Percentiles rank a stretch among this genome's conserved stretches.
phyloP scores from a whole-genome alignment of 495 filamentous ascomycete species.

The Neurospora intermedia region DNA sequence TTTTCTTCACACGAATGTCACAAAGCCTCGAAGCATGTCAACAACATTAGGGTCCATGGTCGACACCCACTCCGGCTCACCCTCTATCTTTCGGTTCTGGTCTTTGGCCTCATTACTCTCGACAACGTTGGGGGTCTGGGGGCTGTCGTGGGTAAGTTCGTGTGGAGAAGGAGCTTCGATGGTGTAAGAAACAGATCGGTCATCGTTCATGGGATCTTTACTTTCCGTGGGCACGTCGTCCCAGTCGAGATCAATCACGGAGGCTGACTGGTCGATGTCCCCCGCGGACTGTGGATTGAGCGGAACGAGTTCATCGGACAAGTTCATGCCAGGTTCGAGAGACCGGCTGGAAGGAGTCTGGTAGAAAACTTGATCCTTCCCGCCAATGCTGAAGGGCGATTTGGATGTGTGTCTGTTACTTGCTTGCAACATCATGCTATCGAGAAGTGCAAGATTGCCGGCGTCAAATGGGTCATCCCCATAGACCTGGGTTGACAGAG shows the following conservation, averaged over 20 bases:
- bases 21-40: constrained; percentile 35
- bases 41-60: constrained; percentile 39
- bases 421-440: not conserved
- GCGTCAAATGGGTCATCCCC: not conserved
- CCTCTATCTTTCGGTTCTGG: constrained; percentile 2
- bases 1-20: constrained; percentile 34
- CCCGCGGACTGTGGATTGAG: not conserved
- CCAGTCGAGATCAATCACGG: not conserved
- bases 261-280: not conserved
- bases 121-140: not conserved
- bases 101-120: not conserved
- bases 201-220: constrained; percentile 1
- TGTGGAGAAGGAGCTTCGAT: not conserved
- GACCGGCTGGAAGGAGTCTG: not conserved
- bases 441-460: not conserved
- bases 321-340: not conserved
- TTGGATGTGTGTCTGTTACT: not conserved
- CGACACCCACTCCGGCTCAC: constrained; percentile 36
- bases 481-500: not conserved
- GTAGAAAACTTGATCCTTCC: not conserved
- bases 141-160: constrained; percentile 1
- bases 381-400: not conserved
- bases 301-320: not conserved
- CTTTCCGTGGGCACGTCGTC: not conserved
- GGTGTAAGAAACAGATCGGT: not conserved